Evolutionary conservation across 2,329 filamentous ascomycete genomes (phyloP).

Genomic region (Botrytis deweyae): DNA sequence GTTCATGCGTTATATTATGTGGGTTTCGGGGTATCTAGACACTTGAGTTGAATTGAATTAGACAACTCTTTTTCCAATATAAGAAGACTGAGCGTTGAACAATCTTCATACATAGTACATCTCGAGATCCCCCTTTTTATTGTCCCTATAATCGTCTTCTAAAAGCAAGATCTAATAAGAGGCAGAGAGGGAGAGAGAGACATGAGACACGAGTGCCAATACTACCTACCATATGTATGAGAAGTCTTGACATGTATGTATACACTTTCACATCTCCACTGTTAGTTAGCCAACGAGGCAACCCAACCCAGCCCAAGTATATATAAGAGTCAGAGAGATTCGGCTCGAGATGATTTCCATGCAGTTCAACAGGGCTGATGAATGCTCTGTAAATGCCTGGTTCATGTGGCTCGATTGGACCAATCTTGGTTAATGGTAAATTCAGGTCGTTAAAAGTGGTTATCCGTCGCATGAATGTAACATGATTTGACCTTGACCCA

Average conservation of each 20-base stretch:
- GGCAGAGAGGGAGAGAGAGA: neutral
- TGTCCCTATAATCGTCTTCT: neutral
- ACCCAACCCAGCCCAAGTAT: neutral
- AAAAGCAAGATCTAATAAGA: no score
- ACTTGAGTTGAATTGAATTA: neutral
- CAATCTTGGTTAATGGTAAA: neutral
- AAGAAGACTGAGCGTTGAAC: neutral
- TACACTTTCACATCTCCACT: neutral
- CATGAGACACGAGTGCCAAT: neutral
- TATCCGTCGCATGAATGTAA: conserved; percentile 16
- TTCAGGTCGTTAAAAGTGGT: neutral
- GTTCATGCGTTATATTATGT: conserved; percentile 8
- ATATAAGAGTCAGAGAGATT: neutral
- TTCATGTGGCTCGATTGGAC: neutral
- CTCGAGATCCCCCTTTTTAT: neutral
- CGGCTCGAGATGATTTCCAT: neutral
- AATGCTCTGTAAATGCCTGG: neutral
- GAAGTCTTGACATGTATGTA: neutral
- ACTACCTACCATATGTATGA: neutral
- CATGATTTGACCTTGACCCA: conserved; percentile 12
- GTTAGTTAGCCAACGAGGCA: neutral
- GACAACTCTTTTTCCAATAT: neutral
- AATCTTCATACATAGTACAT: neutral
- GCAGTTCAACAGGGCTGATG: neutral
- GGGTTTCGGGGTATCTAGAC: neutral